Percentiles rank a stretch among this genome's conserved stretches.
Conservation (phyloP, 2,329 filamentous ascomycete species). For the Byssothecium circinans region DNA sequence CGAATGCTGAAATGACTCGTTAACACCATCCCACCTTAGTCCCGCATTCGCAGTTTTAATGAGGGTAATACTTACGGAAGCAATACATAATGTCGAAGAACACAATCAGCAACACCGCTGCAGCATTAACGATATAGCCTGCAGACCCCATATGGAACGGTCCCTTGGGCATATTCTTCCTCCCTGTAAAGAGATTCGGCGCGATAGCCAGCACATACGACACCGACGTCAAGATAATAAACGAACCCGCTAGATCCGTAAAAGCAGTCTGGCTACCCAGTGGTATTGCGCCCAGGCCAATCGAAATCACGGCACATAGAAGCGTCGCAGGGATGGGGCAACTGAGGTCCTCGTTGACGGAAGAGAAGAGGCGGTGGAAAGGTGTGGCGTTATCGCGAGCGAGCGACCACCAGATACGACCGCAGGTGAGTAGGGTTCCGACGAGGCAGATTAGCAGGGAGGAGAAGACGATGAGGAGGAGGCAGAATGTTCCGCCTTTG, state of each 20-base stretch:
- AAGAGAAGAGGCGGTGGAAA: constrained; percentile 49
- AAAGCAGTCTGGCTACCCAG: constrained; percentile 66
- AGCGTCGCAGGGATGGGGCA: constrained; percentile 58
- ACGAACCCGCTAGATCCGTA: constrained; percentile 62
- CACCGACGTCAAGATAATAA: constrained; percentile 55
- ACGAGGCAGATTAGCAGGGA: constrained; percentile 53
- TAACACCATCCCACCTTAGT: neutral
- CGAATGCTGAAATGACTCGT: constrained; percentile 37
- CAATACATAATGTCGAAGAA: constrained; percentile 63
- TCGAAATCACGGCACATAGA: constrained; percentile 44
- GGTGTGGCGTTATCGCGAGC: constrained; percentile 59
- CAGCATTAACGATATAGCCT: constrained; percentile 54
- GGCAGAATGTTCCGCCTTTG: constrained; percentile 30
- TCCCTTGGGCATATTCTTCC: constrained; percentile 55
- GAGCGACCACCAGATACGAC: constrained; percentile 62
- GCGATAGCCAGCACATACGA: constrained; percentile 58
- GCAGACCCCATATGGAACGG: constrained; percentile 57
- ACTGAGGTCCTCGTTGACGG: constrained; percentile 45
- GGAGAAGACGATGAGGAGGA: constrained; percentile 53
- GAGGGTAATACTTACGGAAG: constrained; percentile 52
- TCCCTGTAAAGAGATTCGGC: constrained; percentile 54
- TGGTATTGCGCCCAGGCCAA: constrained; percentile 57
- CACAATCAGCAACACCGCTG: constrained; percentile 56
- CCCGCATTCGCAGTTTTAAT: neutral
- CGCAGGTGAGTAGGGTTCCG: constrained; percentile 59